Conservation (phyloP, 2,329 filamentous ascomycete species). For the Fusarium coicis region DNA sequence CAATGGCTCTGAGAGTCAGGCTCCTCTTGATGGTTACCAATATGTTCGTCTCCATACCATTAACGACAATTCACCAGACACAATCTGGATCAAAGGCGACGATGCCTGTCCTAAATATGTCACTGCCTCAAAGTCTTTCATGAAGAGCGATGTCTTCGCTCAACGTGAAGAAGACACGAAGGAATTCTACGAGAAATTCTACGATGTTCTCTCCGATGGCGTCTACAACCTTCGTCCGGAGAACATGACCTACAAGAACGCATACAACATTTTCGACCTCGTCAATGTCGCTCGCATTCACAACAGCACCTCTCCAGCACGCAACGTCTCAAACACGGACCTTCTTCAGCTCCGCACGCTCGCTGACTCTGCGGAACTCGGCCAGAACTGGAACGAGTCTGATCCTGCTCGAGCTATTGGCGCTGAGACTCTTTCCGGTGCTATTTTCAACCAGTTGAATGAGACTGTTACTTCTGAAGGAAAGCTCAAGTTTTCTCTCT, state of each 20-base stretch:
- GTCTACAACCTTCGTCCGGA: slow-evolving; percentile 48
- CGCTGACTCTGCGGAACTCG: slow-evolving; percentile 49
- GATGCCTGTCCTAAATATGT: slow-evolving; percentile 48
- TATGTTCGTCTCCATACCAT: slow-evolving; percentile 48
- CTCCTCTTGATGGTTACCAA: slow-evolving; percentile 49
- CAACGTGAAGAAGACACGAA: slow-evolving; percentile 43
- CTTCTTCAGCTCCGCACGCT: slow-evolving; percentile 48
- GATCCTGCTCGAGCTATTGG: slow-evolving; percentile 46
- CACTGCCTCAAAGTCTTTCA: slow-evolving; percentile 42
- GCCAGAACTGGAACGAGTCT: slow-evolving; percentile 47
- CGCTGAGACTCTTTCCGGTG: slow-evolving; percentile 47
- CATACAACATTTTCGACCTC: slow-evolving; percentile 52
- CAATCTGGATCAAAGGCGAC: slow-evolving; percentile 53
- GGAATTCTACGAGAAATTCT: slow-evolving; percentile 47
- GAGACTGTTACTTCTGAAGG: slow-evolving; percentile 45
- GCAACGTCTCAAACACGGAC: slow-evolving; percentile 48
- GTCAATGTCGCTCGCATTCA: slow-evolving; percentile 51
- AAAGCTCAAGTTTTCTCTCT: slow-evolving; percentile 49
- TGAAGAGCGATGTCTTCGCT: slow-evolving; percentile 43
- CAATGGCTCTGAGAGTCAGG: slow-evolving; percentile 45
- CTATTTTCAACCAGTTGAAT: slow-evolving; percentile 47
- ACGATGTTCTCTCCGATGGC: slow-evolving; percentile 42
- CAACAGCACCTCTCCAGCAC: slow-evolving; percentile 44
- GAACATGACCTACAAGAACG: slow-evolving; percentile 50
- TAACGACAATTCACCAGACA: slow-evolving; percentile 48